phyloP scores from a whole-genome alignment of 2,329 filamentous ascomycete species.

The Xenoacremonium recifei region DNA sequence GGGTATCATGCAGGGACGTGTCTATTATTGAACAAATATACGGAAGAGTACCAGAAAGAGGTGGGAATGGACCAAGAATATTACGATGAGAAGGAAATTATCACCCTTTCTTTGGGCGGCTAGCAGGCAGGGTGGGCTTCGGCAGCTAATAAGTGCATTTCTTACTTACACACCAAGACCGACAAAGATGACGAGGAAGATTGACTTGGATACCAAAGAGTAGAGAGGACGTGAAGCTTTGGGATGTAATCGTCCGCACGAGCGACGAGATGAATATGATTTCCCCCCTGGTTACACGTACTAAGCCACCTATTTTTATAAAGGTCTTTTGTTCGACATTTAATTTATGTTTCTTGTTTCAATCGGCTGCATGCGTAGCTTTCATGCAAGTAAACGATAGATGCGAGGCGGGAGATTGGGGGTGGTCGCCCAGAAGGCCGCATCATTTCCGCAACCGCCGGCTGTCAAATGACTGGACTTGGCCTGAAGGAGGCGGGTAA shows the following conservation, averaged over 20 bases:
- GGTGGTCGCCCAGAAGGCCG: constrained; percentile 7
- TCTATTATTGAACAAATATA: not conserved
- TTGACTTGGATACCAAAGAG: constrained; percentile 11
- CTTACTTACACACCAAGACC: not conserved
- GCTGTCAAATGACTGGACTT: too few relatives aligned
- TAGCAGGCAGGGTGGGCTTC: not conserved
- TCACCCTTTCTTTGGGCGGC: not conserved
- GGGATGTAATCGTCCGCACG: constrained; percentile 11
- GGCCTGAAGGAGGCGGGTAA: too few relatives aligned
- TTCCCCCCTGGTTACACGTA: too few relatives aligned
- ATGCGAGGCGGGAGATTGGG: constrained; percentile 3
- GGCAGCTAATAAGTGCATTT: not conserved
- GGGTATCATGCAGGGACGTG: too few relatives aligned
- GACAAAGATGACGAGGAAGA: constrained; percentile 2
- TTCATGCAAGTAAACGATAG: too few relatives aligned
- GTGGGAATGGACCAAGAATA: too few relatives aligned
- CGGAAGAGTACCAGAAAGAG: constrained; percentile 4
- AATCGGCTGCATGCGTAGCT: too few relatives aligned
- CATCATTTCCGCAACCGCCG: constrained; percentile 11
- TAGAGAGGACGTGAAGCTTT: not conserved
- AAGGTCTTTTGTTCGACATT: too few relatives aligned
- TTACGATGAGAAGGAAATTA: not conserved
- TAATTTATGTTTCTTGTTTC: too few relatives aligned
- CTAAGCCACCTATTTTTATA: too few relatives aligned
- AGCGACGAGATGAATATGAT: constrained; percentile 23